Evolutionary conservation across 257 asterid genomes (phyloP).

Genomic region (Solanum dulcamara): DNA sequence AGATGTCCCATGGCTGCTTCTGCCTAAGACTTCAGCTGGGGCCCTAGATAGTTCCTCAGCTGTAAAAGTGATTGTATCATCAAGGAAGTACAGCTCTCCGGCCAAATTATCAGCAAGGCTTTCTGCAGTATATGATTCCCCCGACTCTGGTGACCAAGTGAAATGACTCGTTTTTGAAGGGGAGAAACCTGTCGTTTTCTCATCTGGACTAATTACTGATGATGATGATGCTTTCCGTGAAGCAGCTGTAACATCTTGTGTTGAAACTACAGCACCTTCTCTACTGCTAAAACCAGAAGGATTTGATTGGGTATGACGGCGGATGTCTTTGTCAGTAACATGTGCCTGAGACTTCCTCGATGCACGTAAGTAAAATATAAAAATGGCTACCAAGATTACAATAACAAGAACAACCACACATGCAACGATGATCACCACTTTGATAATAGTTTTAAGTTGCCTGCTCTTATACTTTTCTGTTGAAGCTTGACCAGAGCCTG

Average conservation of each 20-base stretch:
- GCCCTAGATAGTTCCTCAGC: conserved; percentile 89
- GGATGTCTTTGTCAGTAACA: conserved; percentile 35
- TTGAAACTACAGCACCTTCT: conserved; percentile 49
- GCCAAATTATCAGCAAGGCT: conserved; percentile 66
- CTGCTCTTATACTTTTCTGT: conserved; percentile 19
- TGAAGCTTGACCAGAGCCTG: conserved; percentile 34
- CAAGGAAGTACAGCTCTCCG: conserved; percentile 89
- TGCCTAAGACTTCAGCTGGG: conserved; percentile 93
- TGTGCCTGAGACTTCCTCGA: conserved; percentile 33
- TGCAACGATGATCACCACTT: conserved; percentile 47
- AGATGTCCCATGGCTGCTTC: conserved; percentile 97
- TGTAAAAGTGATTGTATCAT: conserved; percentile 73
- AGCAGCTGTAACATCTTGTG: conserved; percentile 52
- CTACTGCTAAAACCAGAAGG: conserved; percentile 41
- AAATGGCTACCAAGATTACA: conserved; percentile 42
- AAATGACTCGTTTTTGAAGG: conserved; percentile 78
- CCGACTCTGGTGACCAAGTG: conserved; percentile 94
- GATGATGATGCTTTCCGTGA: conserved; percentile 57
- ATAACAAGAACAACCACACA: conserved; percentile 44
- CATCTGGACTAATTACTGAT: conserved; percentile 60
- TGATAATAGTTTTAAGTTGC: conserved; percentile 31
- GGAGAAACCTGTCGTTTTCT: conserved; percentile 72
- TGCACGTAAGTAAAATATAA: conserved; percentile 30
- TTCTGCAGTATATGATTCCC: conserved; percentile 64
- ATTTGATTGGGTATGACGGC: conserved; percentile 33